Percentiles rank a stretch among this genome's conserved stretches.
phyloP scores from a whole-genome alignment of 805 yeast species.

The Pichia californica region DNA sequence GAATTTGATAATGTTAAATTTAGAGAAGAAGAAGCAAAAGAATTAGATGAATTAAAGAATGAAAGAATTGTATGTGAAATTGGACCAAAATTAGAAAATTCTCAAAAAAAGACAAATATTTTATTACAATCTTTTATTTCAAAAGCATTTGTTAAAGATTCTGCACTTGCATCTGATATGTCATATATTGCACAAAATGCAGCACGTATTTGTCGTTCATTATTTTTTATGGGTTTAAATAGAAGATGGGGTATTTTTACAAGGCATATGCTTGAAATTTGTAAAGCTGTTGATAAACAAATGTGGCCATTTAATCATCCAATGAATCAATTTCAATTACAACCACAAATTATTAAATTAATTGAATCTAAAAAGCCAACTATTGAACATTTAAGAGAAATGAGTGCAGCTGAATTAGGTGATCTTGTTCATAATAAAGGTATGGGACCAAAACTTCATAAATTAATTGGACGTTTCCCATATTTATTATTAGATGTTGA shows the following conservation, averaged over 20 bases:
- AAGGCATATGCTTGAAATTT: constrained; percentile 66
- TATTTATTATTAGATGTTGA: constrained; percentile 67
- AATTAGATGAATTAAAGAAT: constrained; percentile 57
- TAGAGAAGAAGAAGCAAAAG: constrained; percentile 80
- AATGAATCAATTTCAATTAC: constrained; percentile 76
- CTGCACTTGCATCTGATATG: constrained; percentile 79
- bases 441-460: constrained; percentile 60
- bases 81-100: constrained; percentile 64
- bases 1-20: constrained; percentile 89
- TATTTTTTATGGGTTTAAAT: constrained; percentile 79
- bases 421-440: constrained; percentile 79
- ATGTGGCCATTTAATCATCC: constrained; percentile 93
- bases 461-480: constrained; percentile 68
- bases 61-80: constrained; percentile 70
- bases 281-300: constrained; percentile 79
- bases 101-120: constrained; percentile 83
- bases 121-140: constrained; percentile 86
- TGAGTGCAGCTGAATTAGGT: constrained; percentile 74
- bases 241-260: constrained; percentile 88
- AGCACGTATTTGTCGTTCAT: constrained; percentile 86
- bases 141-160: constrained; percentile 60
- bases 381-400: constrained; percentile 66
- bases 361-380: constrained; percentile 59
- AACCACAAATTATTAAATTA: constrained; percentile 54
- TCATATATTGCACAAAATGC: constrained; percentile 95